Evolutionary conservation across 352 stramenopile species (phyloP).

Genomic region (Phytophthora europaea): DNA sequence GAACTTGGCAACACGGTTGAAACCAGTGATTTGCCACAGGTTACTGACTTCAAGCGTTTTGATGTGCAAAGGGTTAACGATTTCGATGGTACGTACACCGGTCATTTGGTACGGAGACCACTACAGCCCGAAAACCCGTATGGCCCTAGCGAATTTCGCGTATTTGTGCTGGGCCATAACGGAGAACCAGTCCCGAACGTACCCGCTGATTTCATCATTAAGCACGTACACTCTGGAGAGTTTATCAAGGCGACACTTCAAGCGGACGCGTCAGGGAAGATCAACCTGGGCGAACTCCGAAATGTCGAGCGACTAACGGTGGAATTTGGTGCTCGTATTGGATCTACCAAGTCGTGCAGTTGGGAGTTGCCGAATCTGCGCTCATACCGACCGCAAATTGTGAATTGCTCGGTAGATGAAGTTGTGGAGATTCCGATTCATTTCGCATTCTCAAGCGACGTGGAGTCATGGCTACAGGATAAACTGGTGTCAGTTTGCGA

Average conservation of each 20-base stretch:
- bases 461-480: conserved; percentile 42
- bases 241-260: conserved; percentile 34
- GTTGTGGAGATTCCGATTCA: conserved; percentile 48
- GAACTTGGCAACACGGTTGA: not conserved
- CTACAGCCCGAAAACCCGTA: conserved; percentile 21
- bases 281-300: conserved; percentile 49
- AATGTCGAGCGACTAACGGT: conserved; percentile 30
- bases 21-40: conserved; percentile 32
- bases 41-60: conserved; percentile 44
- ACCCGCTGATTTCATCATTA: conserved; percentile 28
- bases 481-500: conserved; percentile 41
- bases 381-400: conserved; percentile 38
- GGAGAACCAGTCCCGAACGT: conserved; percentile 50
- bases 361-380: conserved; percentile 63
- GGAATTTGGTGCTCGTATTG: conserved; percentile 11
- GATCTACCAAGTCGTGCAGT: conserved; percentile 20
- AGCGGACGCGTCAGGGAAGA: conserved; percentile 43
- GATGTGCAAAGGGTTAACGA: conserved; percentile 48
- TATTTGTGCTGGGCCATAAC: conserved; percentile 62
- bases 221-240: conserved; percentile 39
- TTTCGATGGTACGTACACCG: conserved; percentile 43
- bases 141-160: conserved; percentile 38
- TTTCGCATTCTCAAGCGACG: conserved; percentile 34
- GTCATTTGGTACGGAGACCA: conserved; percentile 46
- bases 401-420: conserved; percentile 45